Conservation (phyloP, 208 protist genomes). For the Leishmania turanica region DNA sequence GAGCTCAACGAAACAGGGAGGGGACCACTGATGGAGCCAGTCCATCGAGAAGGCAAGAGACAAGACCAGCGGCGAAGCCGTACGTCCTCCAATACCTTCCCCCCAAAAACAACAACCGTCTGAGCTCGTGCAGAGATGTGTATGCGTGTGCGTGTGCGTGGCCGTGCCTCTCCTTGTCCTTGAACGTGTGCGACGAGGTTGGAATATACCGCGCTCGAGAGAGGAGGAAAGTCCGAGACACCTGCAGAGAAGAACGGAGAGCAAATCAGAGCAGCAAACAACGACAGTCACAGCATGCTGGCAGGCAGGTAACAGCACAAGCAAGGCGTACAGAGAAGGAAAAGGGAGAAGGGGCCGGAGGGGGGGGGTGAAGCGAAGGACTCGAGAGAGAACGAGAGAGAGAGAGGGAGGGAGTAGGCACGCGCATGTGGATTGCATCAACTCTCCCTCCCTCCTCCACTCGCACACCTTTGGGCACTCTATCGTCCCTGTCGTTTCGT, state of each 20-base stretch:
- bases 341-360: constrained; percentile 6
- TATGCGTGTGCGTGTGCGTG: neutral
- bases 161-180: neutral
- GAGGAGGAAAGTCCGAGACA: constrained; percentile 9
- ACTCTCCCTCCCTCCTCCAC: neutral
- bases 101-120: neutral
- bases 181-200: neutral
- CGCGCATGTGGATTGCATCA: neutral
- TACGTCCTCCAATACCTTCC: neutral
- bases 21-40: neutral
- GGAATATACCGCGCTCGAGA: neutral
- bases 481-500: neutral
- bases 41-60: neutral
- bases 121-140: neutral
- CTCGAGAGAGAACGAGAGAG: neutral
- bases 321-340: constrained; percentile 15
- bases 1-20: neutral
- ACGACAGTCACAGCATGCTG: neutral
- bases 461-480: neutral
- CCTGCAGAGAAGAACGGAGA: constrained; percentile 8
- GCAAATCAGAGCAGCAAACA: constrained; percentile 3
- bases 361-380: neutral
- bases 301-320: neutral
- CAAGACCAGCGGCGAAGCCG: neutral
- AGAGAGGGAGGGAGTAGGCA: neutral